Base-by-base conservation (phyloP, 2,329 filamentous ascomycete species). In the Curvularia sp. region DNA sequence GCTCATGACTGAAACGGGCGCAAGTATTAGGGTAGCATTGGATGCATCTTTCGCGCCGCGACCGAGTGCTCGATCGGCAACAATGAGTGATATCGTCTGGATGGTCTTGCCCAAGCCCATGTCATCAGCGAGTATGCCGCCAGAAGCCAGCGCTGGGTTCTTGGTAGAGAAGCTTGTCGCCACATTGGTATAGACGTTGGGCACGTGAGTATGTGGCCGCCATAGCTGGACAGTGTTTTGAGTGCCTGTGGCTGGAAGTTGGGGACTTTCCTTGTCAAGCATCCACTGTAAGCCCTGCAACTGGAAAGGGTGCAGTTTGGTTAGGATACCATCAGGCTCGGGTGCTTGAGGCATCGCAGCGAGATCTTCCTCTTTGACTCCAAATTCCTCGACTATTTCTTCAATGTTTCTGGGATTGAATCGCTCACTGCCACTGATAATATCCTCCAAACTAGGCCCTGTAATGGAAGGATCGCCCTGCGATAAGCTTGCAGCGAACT, bases 61-160 rank as follows among this genome's bases (percentile, higher is more conserved):
- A 18, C 62, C 55, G 1, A 76, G 64, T n/a, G 65, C 68, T 48
- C 68, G 69, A 56, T 87, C 85, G 2, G 84, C 80, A 63, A 93
- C 78, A 54, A 97, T 89, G 34, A 96, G 79, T 52, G 91, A 90
- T 66, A 97, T 94, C 47, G 93, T 84, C 73, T 96, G 90, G 8
- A 97, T 82, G 0, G 93, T 97, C 79, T 96, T 96, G 23, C 93
- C 93, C 5, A 97, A 79, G 3, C 93, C 93, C 93, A 97, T 97
- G 69, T 97, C 93, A 74, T 97, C 93, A 1, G 92, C 92, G 8
- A 97, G 82, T 49, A 97, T 93, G 30, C 93, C 93, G 18, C 93
- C 93, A 49, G 87, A 91, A 6, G 91, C 86, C 21, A 96, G 82
- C 0, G 79, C 75, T 0, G 92, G 92, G 1, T 83, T 76, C 8